Base-by-base conservation (phyloP, 345 rosid genomes). In the Dovyalis caffra region DNA sequence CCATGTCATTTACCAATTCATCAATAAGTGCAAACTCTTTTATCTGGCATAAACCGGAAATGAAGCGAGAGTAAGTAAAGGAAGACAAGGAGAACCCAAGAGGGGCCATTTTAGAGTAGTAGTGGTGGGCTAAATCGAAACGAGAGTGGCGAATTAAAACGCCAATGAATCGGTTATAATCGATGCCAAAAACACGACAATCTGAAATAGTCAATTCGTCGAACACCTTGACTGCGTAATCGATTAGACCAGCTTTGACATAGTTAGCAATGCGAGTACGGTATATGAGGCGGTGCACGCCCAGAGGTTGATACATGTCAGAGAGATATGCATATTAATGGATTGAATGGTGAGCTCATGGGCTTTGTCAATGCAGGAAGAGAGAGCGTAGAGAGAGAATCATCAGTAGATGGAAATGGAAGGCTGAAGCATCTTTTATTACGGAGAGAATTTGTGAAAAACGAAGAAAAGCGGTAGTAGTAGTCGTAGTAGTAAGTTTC, bases 1-100 rank as follows among this genome's bases (percentile, higher is more conserved):
- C 97, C 98, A 91, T 95, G 76, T 91, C 95, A 51, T 58, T 77
- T 31, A 93, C 35, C 40, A 95, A 83, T 67, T 76, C 75, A 28
- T 93, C 86, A 69, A 93, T 85, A 60, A 88, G 84, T n/a, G 70
- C 68, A 77, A 91, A 79, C 75, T 88, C 83, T 75, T 83, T 87
- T 64, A 84, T 85, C 71, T 84, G 43, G 76, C 97, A 95, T 75
- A 95, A 87, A 77, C 91, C 87, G 60, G 97, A 92, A 78, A 95
- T 93, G 85, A 93, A 90, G 60, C 99, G 89, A 66, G 98, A 93
- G 88, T 91, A 90, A 74, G 99, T 95, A 83, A 91, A 90, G 20
- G 93, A 80, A 71, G 87, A 84, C 23, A 93, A 85, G n/a, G 97
- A 90, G 79, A 91, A 90, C 14, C 97, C 98, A 66, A 82, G 86